Evolutionary conservation across 31 red algal species (phyloP), one percentile per base, ranked within the genome.

Genomic region (Bonnemaisonia californica): DNA sequence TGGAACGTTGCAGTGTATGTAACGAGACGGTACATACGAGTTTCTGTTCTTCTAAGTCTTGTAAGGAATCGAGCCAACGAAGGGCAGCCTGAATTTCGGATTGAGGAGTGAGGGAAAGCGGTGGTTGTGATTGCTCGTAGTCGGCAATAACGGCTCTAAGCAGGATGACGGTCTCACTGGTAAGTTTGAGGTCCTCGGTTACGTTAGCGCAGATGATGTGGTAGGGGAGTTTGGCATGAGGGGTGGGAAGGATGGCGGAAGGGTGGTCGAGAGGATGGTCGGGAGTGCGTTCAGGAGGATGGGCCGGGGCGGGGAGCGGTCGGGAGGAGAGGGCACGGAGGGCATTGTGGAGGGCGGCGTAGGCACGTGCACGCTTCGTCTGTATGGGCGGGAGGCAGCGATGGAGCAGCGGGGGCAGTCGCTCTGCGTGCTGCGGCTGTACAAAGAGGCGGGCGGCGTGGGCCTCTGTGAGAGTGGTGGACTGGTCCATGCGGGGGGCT

Each of bases 31-130:
- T 80, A 35, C 40, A 45, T 1, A 80, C 9, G 41, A 80, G 62
- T 61, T 80, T 80, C 4, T 62, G 1, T 68, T 80, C 77, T 66
- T 80, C 77, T 45, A 80, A 66, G 41, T 80, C 77, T 54, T 80
- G 77, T 33, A 80, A 32, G 11, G 40, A 22, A 69, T 80, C 77
- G 22, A 80, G 59, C 77, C 77, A 80, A 22, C 54, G 35, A 28
- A 80, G 13, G 13, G 77, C 77, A 42, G 36, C 54, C n/a, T 38
- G 60, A 42, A 80, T 41, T 40, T 80, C 77, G 4, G 77, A 69
- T 34, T 62, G 61, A 35, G 59, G 77, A 9, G 77, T 45, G 22
- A 38, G 31, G 38, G 39, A 57, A 23, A 74, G 1, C 37, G 71
- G 71, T 18, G 34, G n/a, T 48, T 51, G 37, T 42, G 68, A 2